These are phyloP conservation scores for Fusarium lyarnte DNA, from an alignment of 2,329 filamentous ascomycete genomes.

Conservation along the genomic window DNA sequence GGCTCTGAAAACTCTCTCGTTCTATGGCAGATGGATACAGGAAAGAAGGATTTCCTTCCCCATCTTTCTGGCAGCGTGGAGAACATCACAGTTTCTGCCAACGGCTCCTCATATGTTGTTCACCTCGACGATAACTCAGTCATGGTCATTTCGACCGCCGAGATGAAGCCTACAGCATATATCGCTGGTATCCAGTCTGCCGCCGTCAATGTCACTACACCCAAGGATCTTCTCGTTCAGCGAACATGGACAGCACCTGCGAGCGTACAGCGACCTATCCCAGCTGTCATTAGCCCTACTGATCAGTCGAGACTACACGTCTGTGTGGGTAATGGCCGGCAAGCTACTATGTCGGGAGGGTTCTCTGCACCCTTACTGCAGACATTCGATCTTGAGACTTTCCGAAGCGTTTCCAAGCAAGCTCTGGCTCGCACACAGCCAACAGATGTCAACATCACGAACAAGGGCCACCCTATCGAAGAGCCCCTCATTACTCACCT, in stretches of 20 bases:
- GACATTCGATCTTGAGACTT: conserved; percentile 83
- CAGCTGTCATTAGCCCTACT: conserved; percentile 70
- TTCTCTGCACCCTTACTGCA: conserved; percentile 73
- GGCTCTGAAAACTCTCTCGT: conserved; percentile 90
- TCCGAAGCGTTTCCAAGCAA: conserved; percentile 84
- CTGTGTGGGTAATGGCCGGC: conserved; percentile 71
- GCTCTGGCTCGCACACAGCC: conserved; percentile 88
- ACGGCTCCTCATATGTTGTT: conserved; percentile 82
- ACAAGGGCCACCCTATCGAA: conserved; percentile 74
- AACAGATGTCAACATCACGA: conserved; percentile 80
- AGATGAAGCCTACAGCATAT: conserved; percentile 85
- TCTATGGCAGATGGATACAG: conserved; percentile 92
- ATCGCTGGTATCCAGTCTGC: conserved; percentile 82
- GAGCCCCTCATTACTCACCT: conserved; percentile 83
- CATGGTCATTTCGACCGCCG: conserved; percentile 89
- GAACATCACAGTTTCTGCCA: conserved; percentile 82
- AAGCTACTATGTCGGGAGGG: conserved; percentile 62
- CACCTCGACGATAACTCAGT: conserved; percentile 92
- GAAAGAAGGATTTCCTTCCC: conserved; percentile 83
- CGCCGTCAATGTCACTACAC: conserved; percentile 59
- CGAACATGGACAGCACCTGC: conserved; percentile 59
- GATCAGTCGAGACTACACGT: conserved; percentile 72
- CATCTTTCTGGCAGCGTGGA: conserved; percentile 88
- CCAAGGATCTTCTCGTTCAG: conserved; percentile 63
- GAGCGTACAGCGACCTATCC: conserved; percentile 61